Conservation (phyloP, 208 protist genomes). For the Leishmania aethiopica region DNA sequence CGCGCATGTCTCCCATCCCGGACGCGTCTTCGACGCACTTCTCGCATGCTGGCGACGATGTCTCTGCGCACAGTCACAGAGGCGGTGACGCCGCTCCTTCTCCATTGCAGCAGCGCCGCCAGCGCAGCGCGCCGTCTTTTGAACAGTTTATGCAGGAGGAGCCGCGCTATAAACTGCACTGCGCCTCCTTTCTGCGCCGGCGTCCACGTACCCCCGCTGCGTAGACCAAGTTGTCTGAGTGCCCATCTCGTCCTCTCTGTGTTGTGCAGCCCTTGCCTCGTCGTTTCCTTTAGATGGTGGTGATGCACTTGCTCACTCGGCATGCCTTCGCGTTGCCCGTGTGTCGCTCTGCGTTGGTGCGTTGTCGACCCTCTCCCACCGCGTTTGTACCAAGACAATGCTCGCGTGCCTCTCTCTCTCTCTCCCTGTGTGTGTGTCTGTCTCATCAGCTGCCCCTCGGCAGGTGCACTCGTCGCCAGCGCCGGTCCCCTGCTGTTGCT, state of each 20-base stretch:
- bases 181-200: conserved; percentile 21
- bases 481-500: background rate
- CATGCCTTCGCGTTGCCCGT: background rate
- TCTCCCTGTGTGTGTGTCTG: no score
- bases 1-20: background rate
- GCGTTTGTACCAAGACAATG: background rate
- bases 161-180: conserved; percentile 55
- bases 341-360: background rate
- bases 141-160: conserved; percentile 81
- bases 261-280: background rate
- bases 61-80: background rate
- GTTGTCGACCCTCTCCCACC: background rate
- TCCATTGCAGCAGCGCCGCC: background rate
- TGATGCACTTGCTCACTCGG: background rate
- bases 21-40: background rate
- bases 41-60: background rate
- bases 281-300: background rate
- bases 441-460: background rate
- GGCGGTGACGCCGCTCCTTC: background rate
- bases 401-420: background rate
- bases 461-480: background rate
- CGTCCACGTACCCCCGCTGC: background rate
- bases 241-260: background rate
- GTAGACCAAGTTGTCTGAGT: background rate
- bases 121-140: conserved; percentile 37